Base-by-base conservation (phyloP, 257 asterid genomes). In the Rehmannia glutinosa region DNA sequence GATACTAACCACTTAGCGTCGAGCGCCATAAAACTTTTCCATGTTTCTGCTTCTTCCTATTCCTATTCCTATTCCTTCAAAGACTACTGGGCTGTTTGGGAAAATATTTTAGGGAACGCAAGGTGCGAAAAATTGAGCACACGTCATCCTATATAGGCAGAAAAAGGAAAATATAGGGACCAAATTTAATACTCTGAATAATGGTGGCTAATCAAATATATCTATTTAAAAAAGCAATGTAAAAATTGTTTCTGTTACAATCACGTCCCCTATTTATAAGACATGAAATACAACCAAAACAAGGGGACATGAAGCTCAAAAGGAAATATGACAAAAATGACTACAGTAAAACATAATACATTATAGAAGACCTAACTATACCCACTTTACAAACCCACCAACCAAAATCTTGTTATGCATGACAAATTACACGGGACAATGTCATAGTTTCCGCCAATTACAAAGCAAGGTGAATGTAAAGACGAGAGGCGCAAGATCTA, bases 351-450 rank as follows among this genome's bases (percentile, higher is more conserved):
- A 51, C 41, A 57, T 43, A 38, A 54, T n/a, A 62, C 24, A 33
- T 36, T 4, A 32, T 13, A 1, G 46, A 45, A 69, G 38, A 50
- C 68, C 81, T 61, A 84, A 59, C 84, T 78, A 76, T 68, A 76
- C 76, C 81, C 75, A 69, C 81, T 81, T 75, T 78, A 81, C 89
- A 80, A 63, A 62, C 78, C 84, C 76, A 72, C 39, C 47, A 38
- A 68, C 72, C 81, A 76, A 78, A 81, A 81, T 73, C 80, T 71
- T 33, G 60, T 41, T 77, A 56, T 23, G 73, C 65, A 75, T 38
- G 30, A 68, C 32, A 69, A 65, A 68, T 54, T 73, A 67, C 83
- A 72, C 16, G 15, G 74, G 41, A 63, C 61, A 66, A 56, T 52
- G 30, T 36, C 27, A 72, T 10, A 64, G 32, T 76, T 33, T 60